Evolutionary conservation across 192 early-diverging fungal species (phyloP).

Genomic region (Umbelopsis ramanniana): DNA sequence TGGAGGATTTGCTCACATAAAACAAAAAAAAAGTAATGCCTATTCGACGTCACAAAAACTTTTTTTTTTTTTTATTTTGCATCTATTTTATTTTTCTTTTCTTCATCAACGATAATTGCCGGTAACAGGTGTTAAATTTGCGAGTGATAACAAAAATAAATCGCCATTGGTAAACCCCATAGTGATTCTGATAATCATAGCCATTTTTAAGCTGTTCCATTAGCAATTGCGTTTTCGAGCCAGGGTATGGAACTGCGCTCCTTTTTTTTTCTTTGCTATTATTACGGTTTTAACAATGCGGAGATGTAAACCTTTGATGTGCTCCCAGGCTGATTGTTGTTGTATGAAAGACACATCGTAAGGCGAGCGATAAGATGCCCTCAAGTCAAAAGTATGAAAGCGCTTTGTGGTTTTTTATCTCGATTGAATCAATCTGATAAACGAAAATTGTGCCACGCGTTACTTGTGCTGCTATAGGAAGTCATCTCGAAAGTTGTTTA

Average conservation of each 20-base stretch:
- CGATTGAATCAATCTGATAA: background rate
- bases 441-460: too few relatives aligned
- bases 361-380: background rate
- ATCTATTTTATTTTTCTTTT: background rate
- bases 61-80: background rate
- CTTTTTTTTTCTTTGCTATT: too few relatives aligned
- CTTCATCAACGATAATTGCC: background rate
- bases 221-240: too few relatives aligned
- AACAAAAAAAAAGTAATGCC: constrained; percentile 13
- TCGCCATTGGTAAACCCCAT: too few relatives aligned
- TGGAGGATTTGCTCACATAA: background rate
- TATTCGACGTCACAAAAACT: constrained; percentile 21
- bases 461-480: too few relatives aligned
- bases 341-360: background rate
- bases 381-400: background rate
- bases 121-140: too few relatives aligned
- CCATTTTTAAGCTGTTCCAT: too few relatives aligned
- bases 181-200: too few relatives aligned
- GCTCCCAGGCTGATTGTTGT: background rate
- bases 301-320: background rate
- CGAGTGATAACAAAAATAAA: too few relatives aligned
- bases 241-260: too few relatives aligned
- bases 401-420: background rate
- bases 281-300: background rate
- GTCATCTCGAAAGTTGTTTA: too few relatives aligned